Base-by-base conservation (phyloP, 805 yeast genomes). In the Pichia ethanolica region DNA sequence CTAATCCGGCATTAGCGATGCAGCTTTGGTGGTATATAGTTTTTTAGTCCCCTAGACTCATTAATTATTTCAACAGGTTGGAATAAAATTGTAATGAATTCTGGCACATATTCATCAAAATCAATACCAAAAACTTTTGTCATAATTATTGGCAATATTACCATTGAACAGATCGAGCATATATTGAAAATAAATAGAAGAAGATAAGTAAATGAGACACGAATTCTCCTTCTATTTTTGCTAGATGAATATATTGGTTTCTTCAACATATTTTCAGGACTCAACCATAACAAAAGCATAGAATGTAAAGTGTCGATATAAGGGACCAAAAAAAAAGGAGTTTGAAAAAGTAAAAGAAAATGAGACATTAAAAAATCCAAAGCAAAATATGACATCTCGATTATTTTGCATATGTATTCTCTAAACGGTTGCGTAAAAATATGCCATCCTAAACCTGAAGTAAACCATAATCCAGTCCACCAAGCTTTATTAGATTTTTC, bases 381-480 rank as follows among this genome's bases (percentile, higher is more conserved):
- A 0, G 84, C 79, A 68, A 83, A 85, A 49, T 76, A 74, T n/a
- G 83, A 75, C 71, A 82, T 70, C 60, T 85, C 93, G 57, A 77
- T 73, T 1, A 76, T 65, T 57, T 85, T 85, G 50, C 87, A 82
- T 26, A 77, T 49, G 46, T 69, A 77, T 59, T 84, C 91, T 57
- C 91, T 66, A 3, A 74, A 51, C 1, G 89, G 89, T 53, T 83
- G 89, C 3, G 82, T 68, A 6, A 83, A 46, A 0, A 78, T 68
- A 43, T 74, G 63, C 79, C 83, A 78, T 0, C 89, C 88, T 42
- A 83, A 68, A 0, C 81, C 81, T 0, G 82, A 72, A 12, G 72
- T 73, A 43, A 75, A 59, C 91, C 91, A 85, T 49, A 73, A 78
- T 0, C 90, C 89, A 10, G 87, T 76, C 89, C 90, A 85, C 88